Conservation (phyloP, 495 filamentous ascomycete species). For the Sphaerosporella brunnea region DNA sequence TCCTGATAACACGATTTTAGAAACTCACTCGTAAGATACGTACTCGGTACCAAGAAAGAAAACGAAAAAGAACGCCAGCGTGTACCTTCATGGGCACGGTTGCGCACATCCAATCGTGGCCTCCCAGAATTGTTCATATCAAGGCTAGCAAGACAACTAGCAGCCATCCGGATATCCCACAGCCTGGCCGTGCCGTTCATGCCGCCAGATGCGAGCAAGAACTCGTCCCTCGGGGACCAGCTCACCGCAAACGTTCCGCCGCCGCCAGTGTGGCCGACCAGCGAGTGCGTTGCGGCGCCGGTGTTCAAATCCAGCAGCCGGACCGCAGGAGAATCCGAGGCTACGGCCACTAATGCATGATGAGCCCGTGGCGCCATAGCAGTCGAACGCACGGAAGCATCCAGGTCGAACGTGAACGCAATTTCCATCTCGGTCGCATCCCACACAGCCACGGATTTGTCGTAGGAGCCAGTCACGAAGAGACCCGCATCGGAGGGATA, state of each 20-base stretch:
- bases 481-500: conserved; percentile 70
- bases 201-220: conserved; percentile 61
- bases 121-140: conserved; percentile 50
- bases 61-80: not conserved
- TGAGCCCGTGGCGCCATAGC: conserved; percentile 51
- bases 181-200: conserved; percentile 61
- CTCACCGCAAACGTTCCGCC: conserved; percentile 53
- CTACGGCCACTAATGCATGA: conserved; percentile 65
- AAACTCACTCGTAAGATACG: conserved; percentile 31
- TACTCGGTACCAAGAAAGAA: not conserved
- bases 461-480: conserved; percentile 70
- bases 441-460: conserved; percentile 66
- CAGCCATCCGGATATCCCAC: conserved; percentile 65
- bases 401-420: conserved; percentile 51
- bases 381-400: conserved; percentile 56
- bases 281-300: conserved; percentile 54
- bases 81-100: conserved; percentile 1
- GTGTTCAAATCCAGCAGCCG: conserved; percentile 69
- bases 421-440: conserved; percentile 42
- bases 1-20: conserved; percentile 32
- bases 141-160: conserved; percentile 52
- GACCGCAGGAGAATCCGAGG: conserved; percentile 60
- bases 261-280: conserved; percentile 49
- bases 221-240: conserved; percentile 62
- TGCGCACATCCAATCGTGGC: not conserved